phyloP scores from a whole-genome alignment of 331 rosid genomes.

The Acacia concinna region DNA sequence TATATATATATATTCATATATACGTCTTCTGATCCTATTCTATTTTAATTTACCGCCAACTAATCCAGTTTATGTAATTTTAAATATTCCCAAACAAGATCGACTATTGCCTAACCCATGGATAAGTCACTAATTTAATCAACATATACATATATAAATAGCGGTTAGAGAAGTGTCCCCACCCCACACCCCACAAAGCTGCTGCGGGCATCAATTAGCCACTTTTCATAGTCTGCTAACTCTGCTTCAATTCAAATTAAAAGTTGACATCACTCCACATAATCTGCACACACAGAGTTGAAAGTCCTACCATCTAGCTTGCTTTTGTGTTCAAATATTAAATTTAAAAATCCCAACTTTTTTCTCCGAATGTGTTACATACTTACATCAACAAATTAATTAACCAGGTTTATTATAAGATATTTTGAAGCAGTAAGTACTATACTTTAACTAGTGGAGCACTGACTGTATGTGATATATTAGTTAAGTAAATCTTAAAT shows the following conservation, averaged over 20 bases:
- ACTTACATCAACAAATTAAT: not conserved
- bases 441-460: constrained; percentile 32
- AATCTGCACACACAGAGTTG: not conserved
- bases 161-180: not conserved
- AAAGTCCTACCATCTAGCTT: not conserved
- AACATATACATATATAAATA: not conserved
- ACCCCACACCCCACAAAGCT: not conserved
- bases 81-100: not conserved
- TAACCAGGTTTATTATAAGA: not conserved
- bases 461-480: constrained; percentile 1
- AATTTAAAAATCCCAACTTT: not conserved
- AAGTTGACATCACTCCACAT: not conserved
- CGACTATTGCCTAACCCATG: not conserved
- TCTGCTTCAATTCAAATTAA: not conserved
- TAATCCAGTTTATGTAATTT: not conserved
- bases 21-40: too few relatives aligned
- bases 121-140: not conserved
- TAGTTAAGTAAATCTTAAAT: not conserved
- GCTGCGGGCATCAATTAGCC: not conserved
- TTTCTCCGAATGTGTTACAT: not conserved
- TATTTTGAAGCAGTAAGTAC: not conserved
- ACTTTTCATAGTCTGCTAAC: not conserved
- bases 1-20: too few relatives aligned
- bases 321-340: not conserved
- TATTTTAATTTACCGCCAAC: too few relatives aligned